Percentiles rank a stretch among this genome's conserved stretches.
These are phyloP conservation scores for Astrephomene gubernaculifera DNA, from an alignment of 139 green algal genomes.

Conservation along the genomic window DNA sequence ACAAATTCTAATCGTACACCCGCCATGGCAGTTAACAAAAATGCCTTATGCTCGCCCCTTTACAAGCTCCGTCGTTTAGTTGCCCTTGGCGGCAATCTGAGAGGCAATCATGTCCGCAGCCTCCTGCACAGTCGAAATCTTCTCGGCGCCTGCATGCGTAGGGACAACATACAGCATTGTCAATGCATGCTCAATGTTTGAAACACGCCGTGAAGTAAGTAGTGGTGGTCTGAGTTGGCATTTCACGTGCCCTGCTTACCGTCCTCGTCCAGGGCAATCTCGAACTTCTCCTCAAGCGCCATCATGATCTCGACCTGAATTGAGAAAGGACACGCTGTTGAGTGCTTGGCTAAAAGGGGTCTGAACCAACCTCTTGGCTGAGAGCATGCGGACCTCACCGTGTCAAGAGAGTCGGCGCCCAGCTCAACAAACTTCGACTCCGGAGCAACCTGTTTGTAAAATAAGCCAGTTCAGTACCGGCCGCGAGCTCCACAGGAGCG, in stretches of 20 bases:
- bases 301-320: slow-evolving; percentile 98
- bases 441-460: slow-evolving; percentile 74
- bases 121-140: slow-evolving; percentile 95
- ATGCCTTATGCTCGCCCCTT: too few species aligned
- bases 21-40: too few species aligned
- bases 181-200: background rate
- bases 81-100: slow-evolving; percentile 73
- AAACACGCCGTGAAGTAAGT: background rate
- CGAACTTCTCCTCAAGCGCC: slow-evolving; percentile 98
- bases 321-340: background rate
- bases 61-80: too few species aligned
- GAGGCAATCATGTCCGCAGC: slow-evolving; percentile 91
- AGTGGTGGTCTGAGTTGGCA: background rate
- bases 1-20: too few species aligned
- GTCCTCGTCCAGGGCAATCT: slow-evolving; percentile 96
- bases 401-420: slow-evolving; percentile 97
- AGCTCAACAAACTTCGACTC: slow-evolving; percentile 97
- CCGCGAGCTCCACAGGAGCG: background rate
- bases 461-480: background rate
- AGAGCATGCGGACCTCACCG: slow-evolving; percentile 69
- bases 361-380: background rate
- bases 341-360: too few species aligned
- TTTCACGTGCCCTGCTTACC: slow-evolving; percentile 54
- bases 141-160: slow-evolving; percentile 83
- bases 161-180: background rate